Evolutionary conservation across 1,284 basidiomycete species (phyloP).

Genomic region (Spongiforma sp.): DNA sequence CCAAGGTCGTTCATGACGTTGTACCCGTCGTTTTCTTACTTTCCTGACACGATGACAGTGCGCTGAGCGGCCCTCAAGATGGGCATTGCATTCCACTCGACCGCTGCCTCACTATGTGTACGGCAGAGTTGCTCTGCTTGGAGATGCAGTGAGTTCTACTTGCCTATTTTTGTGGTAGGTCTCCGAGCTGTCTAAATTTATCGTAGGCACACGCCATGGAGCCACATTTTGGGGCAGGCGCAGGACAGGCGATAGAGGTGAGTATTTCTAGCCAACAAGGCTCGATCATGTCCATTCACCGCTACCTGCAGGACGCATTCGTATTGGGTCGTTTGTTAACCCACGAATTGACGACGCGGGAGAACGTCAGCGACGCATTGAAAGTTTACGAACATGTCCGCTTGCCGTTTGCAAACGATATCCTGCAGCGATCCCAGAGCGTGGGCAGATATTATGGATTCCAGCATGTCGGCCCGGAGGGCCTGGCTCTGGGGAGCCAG

Average conservation of each 20-base stretch:
- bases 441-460: slow-evolving; percentile 9
- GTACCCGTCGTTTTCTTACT: neutral
- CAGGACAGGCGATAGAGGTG: slow-evolving; percentile 40
- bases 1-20: slow-evolving; percentile 36
- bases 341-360: slow-evolving; percentile 25
- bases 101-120: slow-evolving; percentile 36
- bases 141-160: slow-evolving; percentile 41
- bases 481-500: neutral
- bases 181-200: neutral
- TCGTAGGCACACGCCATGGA: slow-evolving; percentile 37
- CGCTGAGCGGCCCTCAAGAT: slow-evolving; percentile 28
- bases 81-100: slow-evolving; percentile 37
- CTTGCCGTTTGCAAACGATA: slow-evolving; percentile 30
- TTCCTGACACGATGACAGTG: slow-evolving; percentile 17
- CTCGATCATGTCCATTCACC: neutral
- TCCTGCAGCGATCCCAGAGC: slow-evolving; percentile 12
- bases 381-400: slow-evolving; percentile 38
- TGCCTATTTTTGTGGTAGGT: neutral
- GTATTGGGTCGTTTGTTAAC: slow-evolving; percentile 41
- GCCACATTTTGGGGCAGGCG: slow-evolving; percentile 38
- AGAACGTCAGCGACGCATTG: slow-evolving; percentile 29
- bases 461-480: too few relatives aligned
- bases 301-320: slow-evolving; percentile 38
- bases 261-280: neutral
- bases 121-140: slow-evolving; percentile 38